Conservation (phyloP, 2,329 filamentous ascomycete genomes). For the Calonectria pseudoturangicola region DNA sequence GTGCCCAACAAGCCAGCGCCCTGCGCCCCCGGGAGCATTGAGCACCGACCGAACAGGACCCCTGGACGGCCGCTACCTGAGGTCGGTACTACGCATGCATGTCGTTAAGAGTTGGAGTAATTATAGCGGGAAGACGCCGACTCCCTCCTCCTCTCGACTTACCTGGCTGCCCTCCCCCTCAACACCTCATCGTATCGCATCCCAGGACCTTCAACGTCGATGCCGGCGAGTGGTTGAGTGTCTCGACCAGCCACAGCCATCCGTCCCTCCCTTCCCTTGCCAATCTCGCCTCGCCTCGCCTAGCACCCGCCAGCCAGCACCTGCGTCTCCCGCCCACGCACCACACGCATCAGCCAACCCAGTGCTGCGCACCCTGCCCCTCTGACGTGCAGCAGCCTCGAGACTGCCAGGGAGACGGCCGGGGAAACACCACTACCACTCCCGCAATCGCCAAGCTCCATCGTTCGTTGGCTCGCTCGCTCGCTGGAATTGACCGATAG, state of each 20-base stretch:
- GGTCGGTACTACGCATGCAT: constrained; percentile 20
- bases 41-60: constrained; percentile 33
- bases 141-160: constrained; percentile 33
- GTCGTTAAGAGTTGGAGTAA: constrained; percentile 23
- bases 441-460: constrained; percentile 30
- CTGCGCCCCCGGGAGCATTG: constrained; percentile 23
- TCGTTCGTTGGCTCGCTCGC: constrained; percentile 34
- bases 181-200: constrained; percentile 29
- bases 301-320: constrained; percentile 17
- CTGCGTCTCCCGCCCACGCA: constrained; percentile 21
- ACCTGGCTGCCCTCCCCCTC: constrained; percentile 25
- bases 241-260: constrained; percentile 31
- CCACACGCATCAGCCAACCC: constrained; percentile 36
- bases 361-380: constrained; percentile 38
- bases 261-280: constrained; percentile 25
- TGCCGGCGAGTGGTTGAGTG: constrained; percentile 26
- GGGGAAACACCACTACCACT: constrained; percentile 35
- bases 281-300: constrained; percentile 34
- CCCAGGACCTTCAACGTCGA: constrained; percentile 20
- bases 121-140: constrained; percentile 34
- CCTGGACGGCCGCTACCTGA: constrained; percentile 34
- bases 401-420: constrained; percentile 30
- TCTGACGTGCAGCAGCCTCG: constrained; percentile 41
- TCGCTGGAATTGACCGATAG: constrained; percentile 26
- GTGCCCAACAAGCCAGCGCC: constrained; percentile 26